A percentile compares a stretch with the other conserved stretches of the same genome.
Conservation (phyloP, 345 rosid genomes). For the Citrus mangshanensis region DNA sequence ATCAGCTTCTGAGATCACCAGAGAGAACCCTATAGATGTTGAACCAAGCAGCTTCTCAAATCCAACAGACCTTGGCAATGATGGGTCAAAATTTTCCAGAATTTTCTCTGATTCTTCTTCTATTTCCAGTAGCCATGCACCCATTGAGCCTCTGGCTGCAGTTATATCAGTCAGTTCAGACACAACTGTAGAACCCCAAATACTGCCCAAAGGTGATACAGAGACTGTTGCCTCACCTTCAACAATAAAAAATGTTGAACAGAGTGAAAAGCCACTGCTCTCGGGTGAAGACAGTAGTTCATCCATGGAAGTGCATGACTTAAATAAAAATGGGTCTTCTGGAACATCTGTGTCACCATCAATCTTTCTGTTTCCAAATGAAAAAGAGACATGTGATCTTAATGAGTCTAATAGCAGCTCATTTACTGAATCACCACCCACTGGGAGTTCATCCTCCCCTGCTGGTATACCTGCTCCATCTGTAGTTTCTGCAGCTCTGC, state of each 20-base stretch:
- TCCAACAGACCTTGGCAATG: slow-evolving; percentile 21
- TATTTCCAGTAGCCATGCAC: slow-evolving; percentile 17
- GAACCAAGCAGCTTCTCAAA: slow-evolving; percentile 30
- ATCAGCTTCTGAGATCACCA: slow-evolving; percentile 30
- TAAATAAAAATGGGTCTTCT: slow-evolving; percentile 32
- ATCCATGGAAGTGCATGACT: slow-evolving; percentile 33
- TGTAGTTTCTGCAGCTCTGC: slow-evolving; percentile 55
- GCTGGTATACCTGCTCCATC: slow-evolving; percentile 94
- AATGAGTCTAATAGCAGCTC: slow-evolving; percentile 28
- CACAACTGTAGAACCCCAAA: slow-evolving; percentile 30
- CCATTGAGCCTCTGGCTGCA: slow-evolving; percentile 26
- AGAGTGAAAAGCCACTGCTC: slow-evolving; percentile 24
- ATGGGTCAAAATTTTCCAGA: slow-evolving; percentile 17
- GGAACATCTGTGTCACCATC: slow-evolving; percentile 32
- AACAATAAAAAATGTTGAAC: slow-evolving; percentile 38
- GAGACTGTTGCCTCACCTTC: slow-evolving; percentile 22
- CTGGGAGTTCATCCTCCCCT: slow-evolving; percentile 39
- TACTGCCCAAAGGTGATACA: slow-evolving; percentile 24
- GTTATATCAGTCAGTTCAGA: slow-evolving; percentile 38
- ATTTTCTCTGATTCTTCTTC: slow-evolving; percentile 27
- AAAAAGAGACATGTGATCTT: slow-evolving; percentile 28
- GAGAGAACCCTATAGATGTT: slow-evolving; percentile 23
- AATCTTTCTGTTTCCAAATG: slow-evolving; percentile 28
- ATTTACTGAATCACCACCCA: slow-evolving; percentile 32
- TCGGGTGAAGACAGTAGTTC: slow-evolving; percentile 31